These are phyloP conservation scores for Suhomyces bokatorum DNA, from an alignment of 1,139 yeast genomes.

Conservation along the genomic window DNA sequence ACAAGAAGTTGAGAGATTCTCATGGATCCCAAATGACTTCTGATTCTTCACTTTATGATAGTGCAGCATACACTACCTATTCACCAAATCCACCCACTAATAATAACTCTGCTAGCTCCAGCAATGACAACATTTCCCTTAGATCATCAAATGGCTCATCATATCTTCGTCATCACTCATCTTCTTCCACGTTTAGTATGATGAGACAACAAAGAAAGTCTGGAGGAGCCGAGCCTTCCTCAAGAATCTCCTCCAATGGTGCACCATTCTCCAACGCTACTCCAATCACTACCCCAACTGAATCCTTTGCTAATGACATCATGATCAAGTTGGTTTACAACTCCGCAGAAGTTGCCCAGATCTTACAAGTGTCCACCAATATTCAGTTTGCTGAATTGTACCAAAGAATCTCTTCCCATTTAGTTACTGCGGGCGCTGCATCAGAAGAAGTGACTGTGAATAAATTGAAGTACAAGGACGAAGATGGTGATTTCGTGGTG, in stretches of 20 bases:
- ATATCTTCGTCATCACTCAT: slow-evolving; percentile 44
- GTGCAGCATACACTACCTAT: slow-evolving; percentile 17
- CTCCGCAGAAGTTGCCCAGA: slow-evolving; percentile 36
- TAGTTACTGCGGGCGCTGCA: slow-evolving; percentile 33
- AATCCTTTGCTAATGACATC: slow-evolving; percentile 13
- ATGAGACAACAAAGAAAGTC: slow-evolving; percentile 40
- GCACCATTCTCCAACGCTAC: slow-evolving; percentile 6
- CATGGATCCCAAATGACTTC: slow-evolving; percentile 32
- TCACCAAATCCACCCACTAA: slow-evolving; percentile 15
- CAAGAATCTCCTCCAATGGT: slow-evolving; percentile 14
- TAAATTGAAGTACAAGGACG: slow-evolving; percentile 83
- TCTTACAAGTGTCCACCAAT: slow-evolving; percentile 42
- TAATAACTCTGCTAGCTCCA: slow-evolving; percentile 10
- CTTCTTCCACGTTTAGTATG: slow-evolving; percentile 49
- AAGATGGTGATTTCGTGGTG: slow-evolving; percentile 91
- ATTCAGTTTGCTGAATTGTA: slow-evolving; percentile 50
- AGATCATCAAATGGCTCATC: slow-evolving; percentile 34
- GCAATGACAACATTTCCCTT: slow-evolving; percentile 21
- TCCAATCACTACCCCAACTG: slow-evolving; percentile 10
- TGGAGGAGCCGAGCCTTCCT: slow-evolving; percentile 15
- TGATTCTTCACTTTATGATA: slow-evolving; percentile 29
- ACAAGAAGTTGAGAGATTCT: slow-evolving; percentile 42
- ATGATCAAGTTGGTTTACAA: slow-evolving; percentile 56
- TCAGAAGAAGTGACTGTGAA: slow-evolving; percentile 40
- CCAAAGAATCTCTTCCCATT: slow-evolving; percentile 38